Conservation (phyloP, 306 rosid species). For the Medicago truncatula region DNA sequence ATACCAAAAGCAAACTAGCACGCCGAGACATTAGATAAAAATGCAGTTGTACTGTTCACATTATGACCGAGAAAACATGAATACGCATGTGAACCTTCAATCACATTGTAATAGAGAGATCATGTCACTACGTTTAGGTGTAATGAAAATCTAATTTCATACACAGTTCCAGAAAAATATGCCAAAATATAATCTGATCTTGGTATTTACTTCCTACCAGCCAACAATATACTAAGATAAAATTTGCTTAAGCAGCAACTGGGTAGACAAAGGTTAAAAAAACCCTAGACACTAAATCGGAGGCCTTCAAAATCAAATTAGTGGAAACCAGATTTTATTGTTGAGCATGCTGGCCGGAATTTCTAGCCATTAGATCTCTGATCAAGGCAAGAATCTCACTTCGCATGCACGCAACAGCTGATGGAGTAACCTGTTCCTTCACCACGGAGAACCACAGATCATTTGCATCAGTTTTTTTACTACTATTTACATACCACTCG, state of each 20-base stretch:
- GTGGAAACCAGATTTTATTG: background rate
- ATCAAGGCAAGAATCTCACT: slow-evolving; percentile 63
- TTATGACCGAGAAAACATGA: background rate
- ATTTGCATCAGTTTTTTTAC: slow-evolving; percentile 39
- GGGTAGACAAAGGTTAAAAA: background rate
- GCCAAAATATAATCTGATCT: background rate
- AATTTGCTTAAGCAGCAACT: slow-evolving; percentile 6
- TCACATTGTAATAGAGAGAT: slow-evolving; percentile 5
- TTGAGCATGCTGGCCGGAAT: slow-evolving; percentile 20
- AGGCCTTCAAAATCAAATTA: background rate
- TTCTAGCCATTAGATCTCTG: slow-evolving; percentile 64
- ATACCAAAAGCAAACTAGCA: background rate
- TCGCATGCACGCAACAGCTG: slow-evolving; percentile 63
- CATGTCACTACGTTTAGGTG: slow-evolving; percentile 4
- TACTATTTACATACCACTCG: slow-evolving; percentile 54
- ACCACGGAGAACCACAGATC: slow-evolving; percentile 65
- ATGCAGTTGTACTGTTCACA: background rate
- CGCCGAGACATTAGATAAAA: background rate
- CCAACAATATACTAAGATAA: background rate
- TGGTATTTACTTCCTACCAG: background rate
- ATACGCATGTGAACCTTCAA: background rate
- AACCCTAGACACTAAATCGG: background rate
- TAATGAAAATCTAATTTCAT: slow-evolving; percentile 14
- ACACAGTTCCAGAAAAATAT: background rate
- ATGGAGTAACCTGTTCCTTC: slow-evolving; percentile 67